These are phyloP conservation scores for Ceratobasidium sp. DNA, from an alignment of 1,284 basidiomycete genomes.

Conservation along the genomic window DNA sequence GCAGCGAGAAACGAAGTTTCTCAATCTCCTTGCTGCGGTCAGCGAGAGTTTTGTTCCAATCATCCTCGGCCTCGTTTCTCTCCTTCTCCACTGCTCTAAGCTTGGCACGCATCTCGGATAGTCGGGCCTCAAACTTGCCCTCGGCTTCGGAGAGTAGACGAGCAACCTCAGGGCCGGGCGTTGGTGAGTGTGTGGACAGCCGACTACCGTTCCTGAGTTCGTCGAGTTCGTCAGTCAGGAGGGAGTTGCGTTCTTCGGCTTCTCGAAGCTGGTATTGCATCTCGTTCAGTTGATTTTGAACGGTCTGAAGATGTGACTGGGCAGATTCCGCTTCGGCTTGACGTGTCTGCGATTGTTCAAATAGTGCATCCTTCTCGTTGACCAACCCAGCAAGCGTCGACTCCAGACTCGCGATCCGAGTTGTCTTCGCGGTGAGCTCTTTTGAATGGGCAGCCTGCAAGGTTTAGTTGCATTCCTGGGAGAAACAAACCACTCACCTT, in stretches of 20 bases:
- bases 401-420: slow-evolving; percentile 74
- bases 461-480: neutral
- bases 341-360: slow-evolving; percentile 82
- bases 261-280: slow-evolving; percentile 86
- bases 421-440: slow-evolving; percentile 66
- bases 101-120: slow-evolving; percentile 70
- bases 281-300: slow-evolving; percentile 80
- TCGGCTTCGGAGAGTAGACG: slow-evolving; percentile 80
- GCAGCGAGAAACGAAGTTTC: slow-evolving; percentile 65
- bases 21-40: slow-evolving; percentile 82
- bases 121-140: slow-evolving; percentile 73
- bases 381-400: slow-evolving; percentile 69
- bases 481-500: slow-evolving; percentile 61
- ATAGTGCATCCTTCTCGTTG: slow-evolving; percentile 75
- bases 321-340: slow-evolving; percentile 88
- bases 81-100: slow-evolving; percentile 70
- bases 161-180: slow-evolving; percentile 61
- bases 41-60: slow-evolving; percentile 80
- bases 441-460: slow-evolving; percentile 70
- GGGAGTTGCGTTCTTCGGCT: slow-evolving; percentile 67
- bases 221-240: slow-evolving; percentile 74
- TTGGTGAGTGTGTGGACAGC: slow-evolving; percentile 40
- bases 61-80: slow-evolving; percentile 77
- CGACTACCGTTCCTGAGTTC: slow-evolving; percentile 50
- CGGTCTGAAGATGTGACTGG: slow-evolving; percentile 71